A percentile compares a stretch with the other conserved stretches of the same genome.
phyloP scores from a whole-genome alignment of 768 basidiomycete genomes.

The Tulasnella sp. region DNA sequence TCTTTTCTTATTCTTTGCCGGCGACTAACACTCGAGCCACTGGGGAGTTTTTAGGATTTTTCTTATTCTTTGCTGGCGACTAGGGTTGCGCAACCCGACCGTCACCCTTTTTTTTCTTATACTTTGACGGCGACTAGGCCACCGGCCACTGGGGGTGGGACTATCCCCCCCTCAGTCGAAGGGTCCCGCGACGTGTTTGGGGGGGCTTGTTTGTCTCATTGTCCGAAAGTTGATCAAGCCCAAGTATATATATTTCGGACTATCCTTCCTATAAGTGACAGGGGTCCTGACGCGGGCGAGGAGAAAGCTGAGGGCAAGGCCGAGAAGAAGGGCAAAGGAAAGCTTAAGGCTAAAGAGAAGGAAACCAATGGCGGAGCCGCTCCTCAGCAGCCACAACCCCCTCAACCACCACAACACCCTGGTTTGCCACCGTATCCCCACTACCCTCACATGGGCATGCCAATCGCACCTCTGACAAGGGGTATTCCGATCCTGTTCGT shows the following conservation, averaged over 20 bases:
- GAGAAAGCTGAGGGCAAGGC: not conserved
- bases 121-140: too few species aligned
- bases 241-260: not conserved
- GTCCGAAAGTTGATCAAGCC: slow-evolving; percentile 46
- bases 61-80: slow-evolving; percentile 25
- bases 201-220: too few species aligned
- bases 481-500: slow-evolving; percentile 70
- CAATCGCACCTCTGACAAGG: not conserved
- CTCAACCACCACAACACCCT: not conserved
- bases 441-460: slow-evolving; percentile 17
- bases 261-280: not conserved
- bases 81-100: slow-evolving; percentile 26
- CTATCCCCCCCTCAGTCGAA: slow-evolving; percentile 33
- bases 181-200: slow-evolving; percentile 34
- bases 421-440: slow-evolving; percentile 13
- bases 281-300: not conserved
- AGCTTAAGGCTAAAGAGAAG: slow-evolving; percentile 29
- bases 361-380: slow-evolving; percentile 28
- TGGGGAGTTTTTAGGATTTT: too few species aligned
- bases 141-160: slow-evolving; percentile 22
- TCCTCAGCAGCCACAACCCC: not conserved
- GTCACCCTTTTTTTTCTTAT: slow-evolving; percentile 25
- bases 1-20: too few species aligned
- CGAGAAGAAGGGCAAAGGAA: not conserved
- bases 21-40: too few species aligned